A percentile compares a stretch with the other conserved stretches of the same genome.
phyloP scores from a whole-genome alignment of 345 rosid genomes.

The Psidium guajava region DNA sequence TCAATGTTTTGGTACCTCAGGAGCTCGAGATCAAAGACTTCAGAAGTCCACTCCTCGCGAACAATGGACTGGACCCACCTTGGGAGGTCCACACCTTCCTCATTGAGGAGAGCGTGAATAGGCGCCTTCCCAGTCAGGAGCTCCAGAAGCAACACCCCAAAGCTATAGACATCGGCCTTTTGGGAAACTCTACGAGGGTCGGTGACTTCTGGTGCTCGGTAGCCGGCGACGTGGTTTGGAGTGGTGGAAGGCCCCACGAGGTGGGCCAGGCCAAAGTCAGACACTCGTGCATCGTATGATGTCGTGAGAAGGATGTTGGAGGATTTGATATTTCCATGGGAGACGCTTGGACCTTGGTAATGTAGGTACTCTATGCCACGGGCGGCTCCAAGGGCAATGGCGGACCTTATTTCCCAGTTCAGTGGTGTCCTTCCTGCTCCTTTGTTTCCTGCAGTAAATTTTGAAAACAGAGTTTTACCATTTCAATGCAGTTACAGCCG shows the following conservation, averaged over 20 bases:
- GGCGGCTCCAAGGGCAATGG: constrained; percentile 37
- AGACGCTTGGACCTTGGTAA: constrained; percentile 27
- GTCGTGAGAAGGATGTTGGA: constrained; percentile 41
- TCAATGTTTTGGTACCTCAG: constrained; percentile 45
- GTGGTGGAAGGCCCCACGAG: constrained; percentile 37
- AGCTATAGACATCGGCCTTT: constrained; percentile 44
- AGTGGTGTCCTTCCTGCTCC: constrained; percentile 42
- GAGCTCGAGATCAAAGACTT: constrained; percentile 58
- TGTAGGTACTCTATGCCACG: constrained; percentile 38
- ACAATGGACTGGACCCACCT: constrained; percentile 49
- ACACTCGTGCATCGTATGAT: constrained; percentile 23
- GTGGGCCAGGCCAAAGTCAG: constrained; percentile 38
- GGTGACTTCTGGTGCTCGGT: constrained; percentile 46
- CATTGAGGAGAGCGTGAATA: constrained; percentile 27
- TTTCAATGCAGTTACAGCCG: neutral
- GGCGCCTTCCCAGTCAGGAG: constrained; percentile 43
- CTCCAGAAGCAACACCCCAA: constrained; percentile 37
- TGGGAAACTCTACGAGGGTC: constrained; percentile 41
- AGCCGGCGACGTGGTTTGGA: constrained; percentile 37
- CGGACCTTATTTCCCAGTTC: constrained; percentile 32
- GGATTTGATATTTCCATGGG: constrained; percentile 45
- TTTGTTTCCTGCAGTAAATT: constrained; percentile 21
- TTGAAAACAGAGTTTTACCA: neutral
- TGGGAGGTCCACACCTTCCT: constrained; percentile 44
- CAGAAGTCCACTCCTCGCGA: constrained; percentile 46